Base-by-base conservation (phyloP, 441 rosid genomes). In the California macrophylla region DNA sequence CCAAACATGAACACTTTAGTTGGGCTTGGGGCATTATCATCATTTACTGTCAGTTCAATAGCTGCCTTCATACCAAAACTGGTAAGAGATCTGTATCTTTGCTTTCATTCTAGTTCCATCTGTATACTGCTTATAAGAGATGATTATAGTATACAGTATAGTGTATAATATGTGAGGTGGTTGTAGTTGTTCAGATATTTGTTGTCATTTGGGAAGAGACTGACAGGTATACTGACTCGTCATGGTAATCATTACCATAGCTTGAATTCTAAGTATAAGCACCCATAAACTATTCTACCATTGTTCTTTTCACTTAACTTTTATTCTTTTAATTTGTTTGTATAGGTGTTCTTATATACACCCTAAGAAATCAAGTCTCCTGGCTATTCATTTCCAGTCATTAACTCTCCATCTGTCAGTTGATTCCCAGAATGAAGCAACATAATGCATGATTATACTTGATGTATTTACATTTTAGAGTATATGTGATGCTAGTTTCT, bases 1-100 rank as follows among this genome's bases (percentile, higher is more conserved):
- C 97, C 98, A 69, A 93, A 91, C 82, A 93, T 93, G 98, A 93
- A 91, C 76, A 91, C 97, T 38, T 81, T 93, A 78, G 98, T 93
- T 79, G 96, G 97, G 76, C 95, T 93, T 61, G 97, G 98, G 77
- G 98, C 97, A 24, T 79, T 93, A 80, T 93, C 98, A 62, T 91
- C 98, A 26, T 93, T 93, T 85, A 70, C 85, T 68, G 96, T 91
- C 80, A 93, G 98, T 80, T 78, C 95, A 38, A 77, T 93, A 26
- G 98, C 98, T 81, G 85, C 91, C 69, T 76, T 91, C 74, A 68
- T 93, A 67, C 98, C 98, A 54, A 89, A 80, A 74, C 79, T 87
- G 93, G 98, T 91, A 78, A 80, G 78, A 2, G 47, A 10, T 40
- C 1, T 71, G 62, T 25, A 26, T 40, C 15, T 74, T 66, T 26